phyloP scores from a whole-genome alignment of 352 stramenopile genomes.

The Globisporangium barbulae region DNA sequence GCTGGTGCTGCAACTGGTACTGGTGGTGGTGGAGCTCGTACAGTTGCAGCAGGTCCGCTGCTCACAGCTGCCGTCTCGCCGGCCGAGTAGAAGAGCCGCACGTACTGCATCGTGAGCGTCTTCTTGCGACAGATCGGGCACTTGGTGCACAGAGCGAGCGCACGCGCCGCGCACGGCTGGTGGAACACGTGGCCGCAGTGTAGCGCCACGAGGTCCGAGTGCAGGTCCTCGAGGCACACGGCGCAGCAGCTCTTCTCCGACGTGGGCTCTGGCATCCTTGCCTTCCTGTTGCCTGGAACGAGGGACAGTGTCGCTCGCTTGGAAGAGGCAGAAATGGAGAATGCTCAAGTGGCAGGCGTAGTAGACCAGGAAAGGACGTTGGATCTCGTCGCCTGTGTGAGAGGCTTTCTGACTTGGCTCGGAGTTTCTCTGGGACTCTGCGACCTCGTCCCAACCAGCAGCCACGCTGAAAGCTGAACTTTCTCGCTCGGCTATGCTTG shows the following conservation, averaged over 20 bases:
- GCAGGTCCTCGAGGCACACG: slow-evolving; percentile 41
- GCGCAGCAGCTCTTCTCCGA: slow-evolving; percentile 19
- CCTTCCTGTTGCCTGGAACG: neutral
- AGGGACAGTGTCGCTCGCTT: too few relatives aligned
- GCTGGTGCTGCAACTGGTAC: neutral
- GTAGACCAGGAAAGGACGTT: slow-evolving; percentile 2
- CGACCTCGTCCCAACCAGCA: neutral
- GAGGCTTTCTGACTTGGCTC: neutral
- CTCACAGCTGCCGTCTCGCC: neutral
- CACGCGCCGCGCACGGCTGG: slow-evolving; percentile 20
- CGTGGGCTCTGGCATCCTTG: neutral
- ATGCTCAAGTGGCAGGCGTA: neutral
- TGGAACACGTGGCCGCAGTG: slow-evolving; percentile 48
- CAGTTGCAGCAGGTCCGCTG: neutral
- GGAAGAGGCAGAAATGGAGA: too few relatives aligned
- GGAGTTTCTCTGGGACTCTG: neutral
- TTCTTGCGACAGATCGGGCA: slow-evolving; percentile 39
- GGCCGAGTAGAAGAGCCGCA: slow-evolving; percentile 33
- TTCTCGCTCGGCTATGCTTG: neutral
- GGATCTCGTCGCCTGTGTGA: neutral
- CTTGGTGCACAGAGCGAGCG: slow-evolving; percentile 16
- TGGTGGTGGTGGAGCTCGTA: neutral
- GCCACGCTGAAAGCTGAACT: neutral
- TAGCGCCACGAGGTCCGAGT: slow-evolving; percentile 27
- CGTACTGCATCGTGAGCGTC: slow-evolving; percentile 13